Evolutionary conservation across 2,329 filamentous ascomycete genomes (phyloP).

Genomic region (Talaromyces sp.): DNA sequence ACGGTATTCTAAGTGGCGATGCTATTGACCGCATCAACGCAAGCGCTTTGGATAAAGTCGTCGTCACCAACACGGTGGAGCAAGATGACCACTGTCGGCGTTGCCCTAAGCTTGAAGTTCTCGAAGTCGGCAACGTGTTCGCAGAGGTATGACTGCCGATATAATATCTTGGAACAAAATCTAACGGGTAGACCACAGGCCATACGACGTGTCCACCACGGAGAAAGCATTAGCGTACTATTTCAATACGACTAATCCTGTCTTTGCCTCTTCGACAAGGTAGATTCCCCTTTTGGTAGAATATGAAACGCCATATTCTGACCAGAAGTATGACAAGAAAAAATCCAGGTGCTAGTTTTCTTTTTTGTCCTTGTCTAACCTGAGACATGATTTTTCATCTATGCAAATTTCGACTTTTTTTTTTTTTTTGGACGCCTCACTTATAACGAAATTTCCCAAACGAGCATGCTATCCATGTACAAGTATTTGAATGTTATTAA

Average conservation of each 20-base stretch:
- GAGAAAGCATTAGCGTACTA: conserved; percentile 93
- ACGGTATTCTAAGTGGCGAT: conserved; percentile 92
- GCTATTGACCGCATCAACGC: conserved; percentile 92
- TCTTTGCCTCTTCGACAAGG: not conserved
- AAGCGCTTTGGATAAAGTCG: conserved; percentile 84
- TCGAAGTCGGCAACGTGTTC: conserved; percentile 85
- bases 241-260: conserved; percentile 70
- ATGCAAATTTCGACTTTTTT: not conserved
- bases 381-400: conserved; percentile 11
- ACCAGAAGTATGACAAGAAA: conserved; percentile 8
- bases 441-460: not conserved
- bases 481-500: conserved; percentile 13
- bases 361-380: not conserved
- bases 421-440: not conserved
- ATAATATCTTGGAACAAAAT: not conserved
- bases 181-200: conserved; percentile 44
- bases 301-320: not conserved
- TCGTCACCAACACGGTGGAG: conserved; percentile 93
- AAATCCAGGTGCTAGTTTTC: conserved; percentile 13
- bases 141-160: conserved; percentile 60
- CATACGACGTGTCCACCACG: conserved; percentile 92
- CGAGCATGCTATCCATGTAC: conserved; percentile 22
- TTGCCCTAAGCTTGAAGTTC: conserved; percentile 84
- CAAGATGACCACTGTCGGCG: conserved; percentile 72
- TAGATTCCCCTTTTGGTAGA: not conserved